A percentile compares a stretch with the other conserved stretches of the same genome.
These are phyloP conservation scores for Zygosaccharomyces pseudorouxii DNA, from an alignment of 805 yeast species.

Conservation along the genomic window DNA sequence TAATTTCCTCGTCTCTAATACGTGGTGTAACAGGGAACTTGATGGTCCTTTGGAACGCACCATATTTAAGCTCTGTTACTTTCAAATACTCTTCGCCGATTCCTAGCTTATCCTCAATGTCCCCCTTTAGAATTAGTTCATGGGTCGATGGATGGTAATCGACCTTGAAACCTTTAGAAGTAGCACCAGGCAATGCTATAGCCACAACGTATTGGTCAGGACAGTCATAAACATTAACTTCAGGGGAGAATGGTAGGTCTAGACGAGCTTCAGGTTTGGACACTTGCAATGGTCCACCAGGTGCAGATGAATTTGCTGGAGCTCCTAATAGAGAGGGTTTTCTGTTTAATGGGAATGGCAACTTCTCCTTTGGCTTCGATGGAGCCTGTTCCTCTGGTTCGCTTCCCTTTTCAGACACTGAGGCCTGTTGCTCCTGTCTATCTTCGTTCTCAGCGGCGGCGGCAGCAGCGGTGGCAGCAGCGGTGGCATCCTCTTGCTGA, in stretches of 20 bases:
- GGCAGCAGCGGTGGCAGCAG: neutral
- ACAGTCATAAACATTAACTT: slow-evolving; percentile 53
- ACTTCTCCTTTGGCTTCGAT: slow-evolving; percentile 1
- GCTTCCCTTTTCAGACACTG: slow-evolving; percentile 2
- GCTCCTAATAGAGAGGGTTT: slow-evolving; percentile 21
- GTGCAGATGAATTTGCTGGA: slow-evolving; percentile 32
- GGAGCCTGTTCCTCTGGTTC: slow-evolving; percentile 5
- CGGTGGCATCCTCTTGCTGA: slow-evolving; percentile 4
- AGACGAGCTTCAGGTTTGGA: slow-evolving; percentile 42
- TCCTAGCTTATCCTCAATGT: slow-evolving; percentile 38
- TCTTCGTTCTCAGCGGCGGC: neutral
- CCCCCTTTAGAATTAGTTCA: slow-evolving; percentile 51
- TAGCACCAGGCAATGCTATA: slow-evolving; percentile 56
- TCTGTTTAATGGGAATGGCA: slow-evolving; percentile 5
- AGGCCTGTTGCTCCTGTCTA: neutral
- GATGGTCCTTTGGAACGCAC: slow-evolving; percentile 53
- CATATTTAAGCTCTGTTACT: slow-evolving; percentile 52
- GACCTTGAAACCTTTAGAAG: slow-evolving; percentile 47
- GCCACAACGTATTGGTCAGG: slow-evolving; percentile 44
- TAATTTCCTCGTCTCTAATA: slow-evolving; percentile 49
- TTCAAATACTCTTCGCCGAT: slow-evolving; percentile 40
- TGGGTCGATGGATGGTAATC: slow-evolving; percentile 57
- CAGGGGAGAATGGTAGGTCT: slow-evolving; percentile 52
- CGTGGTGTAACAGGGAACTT: slow-evolving; percentile 52
- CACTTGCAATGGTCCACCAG: slow-evolving; percentile 41